Evolutionary conservation across 306 rosid genomes (phyloP), one percentile per base, ranked within the genome.

Genomic region (Castanopsis chinensis): DNA sequence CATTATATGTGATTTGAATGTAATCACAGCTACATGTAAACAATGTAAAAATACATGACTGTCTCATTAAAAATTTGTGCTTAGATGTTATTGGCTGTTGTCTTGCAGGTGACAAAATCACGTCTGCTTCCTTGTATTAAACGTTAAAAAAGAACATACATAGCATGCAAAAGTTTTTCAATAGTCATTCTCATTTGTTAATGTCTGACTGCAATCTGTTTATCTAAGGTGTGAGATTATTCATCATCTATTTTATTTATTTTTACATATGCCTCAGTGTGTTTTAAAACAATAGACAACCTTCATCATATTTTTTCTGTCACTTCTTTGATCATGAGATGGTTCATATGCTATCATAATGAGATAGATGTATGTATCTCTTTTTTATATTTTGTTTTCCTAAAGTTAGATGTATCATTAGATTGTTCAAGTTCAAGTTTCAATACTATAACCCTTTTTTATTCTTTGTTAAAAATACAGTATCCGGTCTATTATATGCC

Each of bases 401-500:
- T 79, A 21, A 51, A 63, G 35, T 70, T 76, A 37, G 64, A 64
- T 37, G 10, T 7, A 37, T 7, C 45, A 37, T 37, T 7, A 37
- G 45, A 37, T 37, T 37, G 3, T 37, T 37, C 3, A 37, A 37
- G 43, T 82, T 53, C 74, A 14, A 71, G 67, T 33, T 67, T 67
- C 14, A 61, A 59, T 76, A 3, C 51, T 33, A 73, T 67, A 23
- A 74, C 77, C 28, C 69, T 68, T 79, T 49, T 32, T 67, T 83
- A 58, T 33, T 41, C 77, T 67, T 8, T 18, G 23, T 27, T 80
- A 68, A 76, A 74, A 76, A 54, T 72, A 45, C 96, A 95, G 99
- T 85, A 95, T 93, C 75, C 81, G 95, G 90, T 93, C 99, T 75
- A 89, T 95, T 75, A 76, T 95, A 70, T 93, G 98, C 86, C 96